These are phyloP conservation scores for Corylus americana DNA, from an alignment of 306 rosid genomes.

Conservation along the genomic window DNA sequence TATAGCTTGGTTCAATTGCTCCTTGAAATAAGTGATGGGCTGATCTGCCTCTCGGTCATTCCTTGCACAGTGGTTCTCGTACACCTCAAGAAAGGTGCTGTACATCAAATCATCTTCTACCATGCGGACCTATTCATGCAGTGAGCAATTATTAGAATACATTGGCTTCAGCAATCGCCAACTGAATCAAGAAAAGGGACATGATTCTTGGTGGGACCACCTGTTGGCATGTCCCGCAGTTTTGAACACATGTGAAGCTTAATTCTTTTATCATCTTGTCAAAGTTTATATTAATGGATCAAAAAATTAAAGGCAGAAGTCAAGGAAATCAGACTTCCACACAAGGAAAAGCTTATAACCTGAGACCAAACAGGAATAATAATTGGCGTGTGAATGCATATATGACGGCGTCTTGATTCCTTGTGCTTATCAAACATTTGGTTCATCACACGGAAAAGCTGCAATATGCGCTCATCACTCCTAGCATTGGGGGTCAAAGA, in stretches of 20 bases:
- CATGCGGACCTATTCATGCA: constrained; percentile 84
- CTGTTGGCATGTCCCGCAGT: background rate
- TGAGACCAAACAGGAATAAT: constrained; percentile 99
- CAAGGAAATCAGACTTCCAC: background rate
- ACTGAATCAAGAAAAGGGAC: constrained; percentile 15
- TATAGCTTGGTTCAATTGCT: constrained; percentile 92
- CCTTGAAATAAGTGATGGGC: constrained; percentile 94
- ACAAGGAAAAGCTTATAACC: constrained; percentile 45
- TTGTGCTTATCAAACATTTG: constrained; percentile 99
- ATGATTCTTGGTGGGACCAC: background rate
- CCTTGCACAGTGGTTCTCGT: constrained; percentile 97
- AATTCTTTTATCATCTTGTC: background rate
- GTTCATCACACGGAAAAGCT: constrained; percentile 98
- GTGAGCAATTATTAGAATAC: background rate
- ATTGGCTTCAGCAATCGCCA: background rate
- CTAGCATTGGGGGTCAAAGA: constrained; percentile 98
- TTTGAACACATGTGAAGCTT: background rate
- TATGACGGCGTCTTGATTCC: constrained; percentile 98
- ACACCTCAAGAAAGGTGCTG: constrained; percentile 99
- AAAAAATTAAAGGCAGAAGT: background rate
- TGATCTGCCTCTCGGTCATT: constrained; percentile 93
- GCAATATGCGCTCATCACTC: constrained; percentile 97
- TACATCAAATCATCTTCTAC: constrained; percentile 99
- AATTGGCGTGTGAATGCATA: constrained; percentile 91
- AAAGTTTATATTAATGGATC: background rate